Evolutionary conservation across 2,329 filamentous ascomycete species (phyloP).

Genomic region (Neofusicoccum cordaticola): DNA sequence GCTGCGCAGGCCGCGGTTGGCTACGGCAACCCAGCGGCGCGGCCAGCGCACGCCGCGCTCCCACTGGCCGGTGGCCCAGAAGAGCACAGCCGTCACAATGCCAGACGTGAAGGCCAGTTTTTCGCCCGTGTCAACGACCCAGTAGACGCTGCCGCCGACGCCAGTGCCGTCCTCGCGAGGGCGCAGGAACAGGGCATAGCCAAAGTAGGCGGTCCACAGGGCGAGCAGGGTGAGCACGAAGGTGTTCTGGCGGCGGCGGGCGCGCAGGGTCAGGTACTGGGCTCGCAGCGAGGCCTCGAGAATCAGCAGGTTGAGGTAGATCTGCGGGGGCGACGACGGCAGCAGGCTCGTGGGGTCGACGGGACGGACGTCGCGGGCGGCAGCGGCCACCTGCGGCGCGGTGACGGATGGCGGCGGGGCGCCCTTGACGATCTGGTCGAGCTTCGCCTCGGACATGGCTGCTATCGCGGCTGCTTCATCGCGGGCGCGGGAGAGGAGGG

Average conservation of each 20-base stretch:
- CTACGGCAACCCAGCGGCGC: slow-evolving; percentile 80
- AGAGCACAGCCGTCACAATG: slow-evolving; percentile 77
- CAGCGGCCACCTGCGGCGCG: slow-evolving; percentile 38
- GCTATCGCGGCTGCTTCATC: slow-evolving; percentile 7
- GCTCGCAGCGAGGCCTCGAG: slow-evolving; percentile 90
- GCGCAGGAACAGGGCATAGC: slow-evolving; percentile 88
- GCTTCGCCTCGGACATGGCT: slow-evolving; percentile 59
- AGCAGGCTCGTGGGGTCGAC: slow-evolving; percentile 74
- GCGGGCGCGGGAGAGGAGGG: not conserved
- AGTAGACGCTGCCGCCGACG: slow-evolving; percentile 91
- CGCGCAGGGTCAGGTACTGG: slow-evolving; percentile 87
- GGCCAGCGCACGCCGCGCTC: slow-evolving; percentile 94
- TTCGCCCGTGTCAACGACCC: slow-evolving; percentile 86
- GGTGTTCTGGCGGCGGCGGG: slow-evolving; percentile 84
- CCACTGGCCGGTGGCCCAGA: slow-evolving; percentile 96
- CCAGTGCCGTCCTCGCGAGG: slow-evolving; percentile 92
- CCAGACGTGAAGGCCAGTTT: slow-evolving; percentile 91
- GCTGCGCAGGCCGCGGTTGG: slow-evolving; percentile 82
- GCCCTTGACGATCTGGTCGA: slow-evolving; percentile 92
- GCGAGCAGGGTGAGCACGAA: slow-evolving; percentile 82
- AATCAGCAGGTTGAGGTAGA: slow-evolving; percentile 96
- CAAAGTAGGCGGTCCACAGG: slow-evolving; percentile 79
- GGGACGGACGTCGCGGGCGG: slow-evolving; percentile 41
- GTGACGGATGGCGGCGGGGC: slow-evolving; percentile 65
- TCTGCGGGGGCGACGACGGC: slow-evolving; percentile 89